These are phyloP conservation scores for Penicillium frequentans DNA, from an alignment of 2,329 filamentous ascomycete species.

Conservation along the genomic window DNA sequence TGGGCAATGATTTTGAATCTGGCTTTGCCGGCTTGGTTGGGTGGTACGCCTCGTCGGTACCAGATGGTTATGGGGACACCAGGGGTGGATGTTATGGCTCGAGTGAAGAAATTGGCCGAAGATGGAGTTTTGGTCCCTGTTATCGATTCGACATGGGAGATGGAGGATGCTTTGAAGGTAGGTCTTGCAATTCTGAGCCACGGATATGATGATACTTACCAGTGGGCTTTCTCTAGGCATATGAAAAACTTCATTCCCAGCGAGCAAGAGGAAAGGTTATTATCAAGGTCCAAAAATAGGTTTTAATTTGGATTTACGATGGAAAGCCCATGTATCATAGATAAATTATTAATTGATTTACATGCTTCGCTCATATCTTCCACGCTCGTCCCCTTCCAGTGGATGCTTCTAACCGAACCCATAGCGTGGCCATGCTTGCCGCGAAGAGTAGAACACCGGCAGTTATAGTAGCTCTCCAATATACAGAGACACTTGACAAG, in stretches of 20 bases:
- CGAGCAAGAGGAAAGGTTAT: not conserved
- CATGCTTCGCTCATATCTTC: conserved; percentile 17
- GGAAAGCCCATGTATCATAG: not conserved
- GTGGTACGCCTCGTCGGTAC: not conserved
- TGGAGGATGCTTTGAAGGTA: not conserved
- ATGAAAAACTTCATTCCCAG: not conserved
- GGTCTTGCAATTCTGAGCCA: not conserved
- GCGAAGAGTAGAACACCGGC: conserved; percentile 28
- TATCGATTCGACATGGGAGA: conserved; percentile 1
- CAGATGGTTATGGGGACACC: not conserved
- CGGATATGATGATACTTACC: not conserved
- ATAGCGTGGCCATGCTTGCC: conserved; percentile 27
- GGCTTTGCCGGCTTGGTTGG: not conserved
- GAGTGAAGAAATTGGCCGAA: not conserved
- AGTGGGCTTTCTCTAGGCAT: not conserved
- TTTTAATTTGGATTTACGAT: not conserved
- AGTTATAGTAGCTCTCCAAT: conserved; percentile 26
- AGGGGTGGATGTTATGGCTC: not conserved
- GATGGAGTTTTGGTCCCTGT: not conserved
- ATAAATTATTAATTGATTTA: not conserved
- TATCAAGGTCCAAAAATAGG: not conserved
- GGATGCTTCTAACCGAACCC: conserved; percentile 29
- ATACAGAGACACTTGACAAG: conserved; percentile 18
- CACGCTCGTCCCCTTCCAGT: conserved; percentile 22
- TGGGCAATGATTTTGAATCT: not conserved